Base-by-base conservation (phyloP, 371 early-diverging fungal genomes). In the Choanephora cucurbitarum region DNA sequence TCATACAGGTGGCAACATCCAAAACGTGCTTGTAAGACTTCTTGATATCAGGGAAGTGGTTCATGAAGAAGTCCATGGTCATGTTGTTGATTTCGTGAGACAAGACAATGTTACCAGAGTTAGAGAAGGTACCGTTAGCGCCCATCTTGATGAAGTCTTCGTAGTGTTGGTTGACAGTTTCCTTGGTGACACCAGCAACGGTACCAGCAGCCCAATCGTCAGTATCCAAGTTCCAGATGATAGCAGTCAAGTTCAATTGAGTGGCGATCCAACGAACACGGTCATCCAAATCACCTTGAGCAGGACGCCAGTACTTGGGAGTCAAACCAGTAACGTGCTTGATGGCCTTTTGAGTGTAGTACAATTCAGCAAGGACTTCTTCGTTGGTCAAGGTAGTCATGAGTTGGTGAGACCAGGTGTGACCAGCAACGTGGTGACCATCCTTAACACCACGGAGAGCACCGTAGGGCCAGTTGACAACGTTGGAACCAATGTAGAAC, bases 381-480 rank as follows among this genome's bases (percentile, higher is more conserved):
- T 77, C 70, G 61, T 75, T 81, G 37, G 75, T 70, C 47, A 80
- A 64, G 18, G 80, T 72, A 43, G 84, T 80, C 73, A 84, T 71
- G 46, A 64, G 44, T 22, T 71, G 72, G 57, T 86, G 87, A 22
- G 81, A 78, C 82, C 82, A 82, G 23, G 82, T 80, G 49, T 82
- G 82, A 41, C 62, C 62, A 52, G 69, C 64, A 50, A 82, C 64
- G 33, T 69, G 71, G 49, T 80, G 80, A 15, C 76, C 87, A 58
- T 75, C 75, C n/a, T 50, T 58, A 18, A 75, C 47, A 65, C 75
- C 75, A 60, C 75, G 69, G 59, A 64, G 75, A 60, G 69, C 80
- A 66, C 55, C 80, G 43, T 67, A 67, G 19, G 77, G 77, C 72
- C 72, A 77, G 44, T 67, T 69, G 28, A 71, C 32, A 24, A 69